A percentile compares a stretch with the other conserved stretches of the same genome.
These are phyloP conservation scores for Tephrocybe sp. DNA, from an alignment of 768 basidiomycete species.

Conservation along the genomic window DNA sequence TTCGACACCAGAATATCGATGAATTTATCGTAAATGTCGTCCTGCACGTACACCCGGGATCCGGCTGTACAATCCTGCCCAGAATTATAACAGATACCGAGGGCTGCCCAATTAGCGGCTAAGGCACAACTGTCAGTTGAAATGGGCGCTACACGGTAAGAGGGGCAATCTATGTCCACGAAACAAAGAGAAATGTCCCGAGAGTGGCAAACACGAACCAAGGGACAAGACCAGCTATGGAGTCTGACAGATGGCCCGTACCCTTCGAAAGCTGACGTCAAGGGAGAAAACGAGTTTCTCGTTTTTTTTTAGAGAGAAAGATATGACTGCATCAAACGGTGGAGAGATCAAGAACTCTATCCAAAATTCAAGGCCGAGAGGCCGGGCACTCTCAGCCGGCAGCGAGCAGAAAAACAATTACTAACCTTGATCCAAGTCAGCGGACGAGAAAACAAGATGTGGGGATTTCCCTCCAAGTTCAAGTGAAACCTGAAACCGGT, in stretches of 20 bases:
- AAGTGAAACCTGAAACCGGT: conserved; percentile 68
- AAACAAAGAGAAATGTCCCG: not conserved
- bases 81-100: conserved; percentile 86
- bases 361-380: no score
- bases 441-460: conserved; percentile 86
- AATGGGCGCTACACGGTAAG: not conserved
- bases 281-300: no score
- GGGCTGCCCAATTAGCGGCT: conserved; percentile 84
- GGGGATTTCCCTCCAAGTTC: conserved; percentile 95
- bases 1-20: conserved; percentile 61
- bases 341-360: no score
- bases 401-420: no score
- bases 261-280: not conserved
- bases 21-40: conserved; percentile 85
- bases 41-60: conserved; percentile 87
- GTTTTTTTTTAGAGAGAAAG: no score
- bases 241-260: not conserved
- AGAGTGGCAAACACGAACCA: not conserved
- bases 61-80: conserved; percentile 96
- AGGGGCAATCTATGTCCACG: not conserved
- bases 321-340: no score
- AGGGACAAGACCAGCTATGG: not conserved
- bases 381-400: no score
- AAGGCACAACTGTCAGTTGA: conserved; percentile 4
- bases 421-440: conserved; percentile 84